phyloP scores from a whole-genome alignment of 305 asterid genomes.

The Plantago lanceolata region DNA sequence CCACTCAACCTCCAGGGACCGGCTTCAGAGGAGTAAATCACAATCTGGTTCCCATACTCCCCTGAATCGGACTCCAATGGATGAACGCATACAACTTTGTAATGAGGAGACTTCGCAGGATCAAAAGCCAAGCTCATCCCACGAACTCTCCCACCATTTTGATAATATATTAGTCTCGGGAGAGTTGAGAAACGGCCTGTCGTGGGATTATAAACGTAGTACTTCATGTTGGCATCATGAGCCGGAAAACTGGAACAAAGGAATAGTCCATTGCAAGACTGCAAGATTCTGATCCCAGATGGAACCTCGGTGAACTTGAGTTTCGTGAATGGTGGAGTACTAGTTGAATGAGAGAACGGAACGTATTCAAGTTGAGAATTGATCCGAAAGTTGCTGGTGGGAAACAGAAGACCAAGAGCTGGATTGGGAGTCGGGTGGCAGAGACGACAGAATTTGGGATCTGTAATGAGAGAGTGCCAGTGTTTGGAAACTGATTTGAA shows the following conservation, averaged over 20 bases:
- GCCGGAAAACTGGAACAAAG: conserved; percentile 21
- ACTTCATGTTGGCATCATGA: not conserved
- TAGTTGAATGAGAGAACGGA: conserved; percentile 1
- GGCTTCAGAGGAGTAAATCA: conserved; percentile 24
- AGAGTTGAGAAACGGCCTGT: conserved; percentile 24
- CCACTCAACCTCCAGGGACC: conserved; percentile 32
- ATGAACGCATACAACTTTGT: conserved; percentile 31
- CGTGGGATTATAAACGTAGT: conserved; percentile 33
- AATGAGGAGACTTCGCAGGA: conserved; percentile 25
- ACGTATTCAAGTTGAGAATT: not conserved
- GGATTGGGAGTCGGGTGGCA: conserved; percentile 13
- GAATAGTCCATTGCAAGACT: conserved; percentile 42
- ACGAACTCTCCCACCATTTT: not conserved
- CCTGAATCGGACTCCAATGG: conserved; percentile 2
- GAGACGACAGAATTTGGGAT: conserved; percentile 18
- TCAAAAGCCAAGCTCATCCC: conserved; percentile 34
- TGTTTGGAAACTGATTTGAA: conserved; percentile 32
- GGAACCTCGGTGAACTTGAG: conserved; percentile 22
- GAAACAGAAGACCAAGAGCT: conserved; percentile 22
- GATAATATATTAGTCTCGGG: conserved; percentile 14
- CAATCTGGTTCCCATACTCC: conserved; percentile 13
- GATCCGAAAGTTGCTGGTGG: not conserved
- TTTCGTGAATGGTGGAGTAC: conserved; percentile 18
- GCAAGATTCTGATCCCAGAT: conserved; percentile 23
- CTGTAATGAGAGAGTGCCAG: conserved; percentile 29